Base-by-base conservation (phyloP, 2,329 filamentous ascomycete genomes). In the Zasmidium angulare region DNA sequence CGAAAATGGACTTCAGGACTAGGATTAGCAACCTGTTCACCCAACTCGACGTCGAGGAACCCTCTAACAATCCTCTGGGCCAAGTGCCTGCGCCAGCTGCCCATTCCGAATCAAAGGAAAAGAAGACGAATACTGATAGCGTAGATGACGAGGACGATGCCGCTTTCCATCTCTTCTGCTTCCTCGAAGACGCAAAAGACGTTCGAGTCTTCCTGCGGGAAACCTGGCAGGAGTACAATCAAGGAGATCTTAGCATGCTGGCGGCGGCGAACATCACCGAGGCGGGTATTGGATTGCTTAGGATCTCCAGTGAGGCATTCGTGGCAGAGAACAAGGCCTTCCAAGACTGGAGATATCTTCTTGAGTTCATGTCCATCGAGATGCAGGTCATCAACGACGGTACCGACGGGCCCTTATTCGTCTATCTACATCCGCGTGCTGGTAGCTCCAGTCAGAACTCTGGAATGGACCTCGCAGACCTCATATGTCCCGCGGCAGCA, bases 21-120 rank as follows among this genome's bases (percentile, higher is more conserved):
- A 51, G 24, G 12, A 47, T 60, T 23, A 53, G 46, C 23, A 63
- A 58, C 26, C 47, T 63, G 14, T 60, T 63, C 29, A 24, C 29
- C 2, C 23, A 21, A 17, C 60, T 63, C 19, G 43, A 63, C 12
- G 9, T 63, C 14, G 60, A 63, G 24, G 60, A 63, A 40, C 60
- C 58, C 36, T 48, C 46, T 19, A 20, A 22, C 22, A 11, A 26
- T 9, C 50, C 50, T 19, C 54, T 60, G 1, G 53, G 20, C 12
- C 43, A 56, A 46, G 26, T 31, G 17, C 50, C 51, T 4, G 46
- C 49, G 3, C 20, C 46, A 22, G 36, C 36, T 10, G 24, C 53
- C 14, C 19, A 47, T 23, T 50, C 22, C 20, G 49, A 56, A 3
- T 22, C 11, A 6, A 11, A 11, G 17, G 20, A 2, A 3, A 14